Conservation (phyloP, 2,329 filamentous ascomycete genomes). For the Xylaria sp. region DNA sequence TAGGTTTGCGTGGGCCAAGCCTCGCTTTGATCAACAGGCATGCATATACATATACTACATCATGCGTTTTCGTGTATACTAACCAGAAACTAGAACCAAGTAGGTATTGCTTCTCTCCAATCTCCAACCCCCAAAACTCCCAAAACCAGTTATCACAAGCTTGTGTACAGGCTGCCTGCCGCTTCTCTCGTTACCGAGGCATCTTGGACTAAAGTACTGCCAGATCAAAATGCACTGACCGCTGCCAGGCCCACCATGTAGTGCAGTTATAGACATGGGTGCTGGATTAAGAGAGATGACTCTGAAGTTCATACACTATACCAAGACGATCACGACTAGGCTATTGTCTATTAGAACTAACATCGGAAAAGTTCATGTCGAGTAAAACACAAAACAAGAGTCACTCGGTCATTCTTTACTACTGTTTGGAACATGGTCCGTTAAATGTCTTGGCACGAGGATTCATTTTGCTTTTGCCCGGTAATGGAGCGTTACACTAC, state of each 20-base stretch:
- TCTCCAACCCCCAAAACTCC: constrained; percentile 4
- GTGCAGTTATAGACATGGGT: neutral
- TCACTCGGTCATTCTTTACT: neutral
- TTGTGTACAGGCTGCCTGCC: too few species aligned
- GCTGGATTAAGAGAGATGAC: neutral
- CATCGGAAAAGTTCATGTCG: neutral
- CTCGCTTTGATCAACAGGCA: constrained; percentile 1
- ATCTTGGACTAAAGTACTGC: neutral
- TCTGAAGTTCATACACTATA: constrained; percentile 12
- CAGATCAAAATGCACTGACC: neutral
- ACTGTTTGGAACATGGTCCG: neutral
- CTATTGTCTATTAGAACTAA: neutral
- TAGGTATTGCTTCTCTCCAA: constrained; percentile 7
- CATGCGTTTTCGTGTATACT: neutral
- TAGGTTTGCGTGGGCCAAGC: constrained; percentile 10
- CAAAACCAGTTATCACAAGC: constrained; percentile 18
- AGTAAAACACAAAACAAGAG: neutral
- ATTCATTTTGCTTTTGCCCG: neutral
- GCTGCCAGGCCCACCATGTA: neutral
- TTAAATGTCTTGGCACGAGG: neutral
- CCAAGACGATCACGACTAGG: neutral
- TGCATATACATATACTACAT: neutral
- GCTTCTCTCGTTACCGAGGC: constrained; percentile 30
- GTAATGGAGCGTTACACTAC: constrained; percentile 4
- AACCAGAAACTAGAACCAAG: too few species aligned